Evolutionary conservation across 2,329 filamentous ascomycete genomes (phyloP).

Genomic region (Fusarium sp.): DNA sequence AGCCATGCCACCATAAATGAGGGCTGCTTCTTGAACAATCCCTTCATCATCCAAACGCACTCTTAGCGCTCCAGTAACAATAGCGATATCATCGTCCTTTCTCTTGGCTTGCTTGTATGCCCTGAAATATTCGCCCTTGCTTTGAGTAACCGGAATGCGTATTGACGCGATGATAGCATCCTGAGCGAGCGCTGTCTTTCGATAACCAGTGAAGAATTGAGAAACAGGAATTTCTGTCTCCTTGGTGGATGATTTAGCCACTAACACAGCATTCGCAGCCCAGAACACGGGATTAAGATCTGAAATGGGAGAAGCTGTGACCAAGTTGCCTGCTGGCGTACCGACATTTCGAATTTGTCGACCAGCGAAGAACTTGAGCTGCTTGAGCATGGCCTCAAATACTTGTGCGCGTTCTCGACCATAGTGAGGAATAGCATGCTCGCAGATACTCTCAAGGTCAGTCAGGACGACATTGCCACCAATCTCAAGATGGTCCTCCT

Average conservation of each 20-base stretch:
- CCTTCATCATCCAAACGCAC: constrained; percentile 78
- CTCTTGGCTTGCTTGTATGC: constrained; percentile 97
- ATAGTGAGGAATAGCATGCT: constrained; percentile 83
- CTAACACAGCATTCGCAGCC: constrained; percentile 82
- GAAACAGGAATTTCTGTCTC: constrained; percentile 91
- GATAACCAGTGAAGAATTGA: constrained; percentile 92
- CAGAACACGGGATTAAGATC: constrained; percentile 96
- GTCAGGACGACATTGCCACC: constrained; percentile 94
- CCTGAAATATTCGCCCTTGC: constrained; percentile 84
- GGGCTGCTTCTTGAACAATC: constrained; percentile 77
- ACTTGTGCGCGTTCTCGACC: constrained; percentile 79
- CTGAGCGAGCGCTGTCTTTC: constrained; percentile 81
- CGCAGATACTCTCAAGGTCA: constrained; percentile 87
- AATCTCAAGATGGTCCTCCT: constrained; percentile 86
- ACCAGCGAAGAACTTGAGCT: constrained; percentile 94
- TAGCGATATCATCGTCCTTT: constrained; percentile 98
- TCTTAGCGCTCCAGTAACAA: constrained; percentile 89
- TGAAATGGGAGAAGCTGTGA: constrained; percentile 94
- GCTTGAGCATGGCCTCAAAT: constrained; percentile 91
- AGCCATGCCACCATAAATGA: constrained; percentile 97
- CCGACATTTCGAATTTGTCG: constrained; percentile 98
- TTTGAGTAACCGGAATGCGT: constrained; percentile 81
- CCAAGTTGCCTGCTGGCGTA: constrained; percentile 93
- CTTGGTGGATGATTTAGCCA: constrained; percentile 80
- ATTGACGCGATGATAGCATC: constrained; percentile 90